Conservation (phyloP, 257 asterid genomes). For the Rhazya stricta region DNA sequence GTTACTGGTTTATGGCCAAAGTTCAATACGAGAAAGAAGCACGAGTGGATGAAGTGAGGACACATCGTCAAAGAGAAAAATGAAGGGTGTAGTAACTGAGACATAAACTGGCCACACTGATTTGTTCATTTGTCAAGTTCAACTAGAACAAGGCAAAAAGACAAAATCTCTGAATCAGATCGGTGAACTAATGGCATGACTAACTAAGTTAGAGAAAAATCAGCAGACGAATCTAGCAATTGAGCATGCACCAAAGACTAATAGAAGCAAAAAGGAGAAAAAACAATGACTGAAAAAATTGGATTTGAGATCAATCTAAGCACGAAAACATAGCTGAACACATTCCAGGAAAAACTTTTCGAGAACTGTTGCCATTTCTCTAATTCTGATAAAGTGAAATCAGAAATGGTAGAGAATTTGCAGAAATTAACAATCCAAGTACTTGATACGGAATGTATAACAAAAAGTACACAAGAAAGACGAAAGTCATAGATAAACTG, state of each 20-base stretch:
- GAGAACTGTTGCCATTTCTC: not conserved
- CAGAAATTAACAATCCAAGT: not conserved
- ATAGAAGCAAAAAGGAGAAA: not conserved
- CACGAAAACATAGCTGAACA: not conserved
- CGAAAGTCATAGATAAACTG: not conserved
- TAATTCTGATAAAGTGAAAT: not conserved
- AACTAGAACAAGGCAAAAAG: not conserved
- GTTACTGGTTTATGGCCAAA: not conserved
- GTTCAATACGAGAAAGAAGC: not conserved
- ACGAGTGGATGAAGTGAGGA: slow-evolving; percentile 6
- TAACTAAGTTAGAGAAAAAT: slow-evolving; percentile 2
- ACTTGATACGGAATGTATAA: not conserved
- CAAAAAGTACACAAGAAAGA: not conserved
- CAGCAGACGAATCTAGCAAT: not conserved
- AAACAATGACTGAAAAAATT: not conserved
- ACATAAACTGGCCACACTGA: not conserved
- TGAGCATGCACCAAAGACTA: not conserved
- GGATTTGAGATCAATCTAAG: not conserved
- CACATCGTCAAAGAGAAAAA: not conserved
- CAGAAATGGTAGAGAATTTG: not conserved
- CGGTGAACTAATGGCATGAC: not conserved
- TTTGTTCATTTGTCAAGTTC: not conserved
- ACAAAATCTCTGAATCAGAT: not conserved
- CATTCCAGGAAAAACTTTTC: not conserved
- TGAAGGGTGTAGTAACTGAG: not conserved